Evolutionary conservation across 1,284 basidiomycete genomes (phyloP), one percentile per base, ranked within the genome.

Genomic region (Malassezia vespertilionis): DNA sequence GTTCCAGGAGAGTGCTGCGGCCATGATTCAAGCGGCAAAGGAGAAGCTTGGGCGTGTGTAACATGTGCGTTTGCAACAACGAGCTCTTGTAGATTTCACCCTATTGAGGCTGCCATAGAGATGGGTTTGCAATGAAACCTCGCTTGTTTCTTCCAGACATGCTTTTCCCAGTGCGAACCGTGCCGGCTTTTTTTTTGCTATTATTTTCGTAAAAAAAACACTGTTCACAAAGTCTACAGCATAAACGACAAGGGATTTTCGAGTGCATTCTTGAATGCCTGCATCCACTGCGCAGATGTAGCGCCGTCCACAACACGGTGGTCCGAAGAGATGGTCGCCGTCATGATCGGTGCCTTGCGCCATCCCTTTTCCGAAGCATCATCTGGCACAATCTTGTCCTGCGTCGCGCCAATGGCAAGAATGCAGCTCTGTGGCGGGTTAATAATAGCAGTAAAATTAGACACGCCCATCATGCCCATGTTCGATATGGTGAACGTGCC

Each of bases 401-500:
- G 78, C n/a, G 88, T 89, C 21, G 82, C 79, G 33, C 93, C 90
- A 58, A 97, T 81, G 45, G 93, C 93, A 49, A 99, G 82, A 69
- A 97, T 99, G 74, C 89, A 95, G 53, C 86, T 86, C 75, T 97
- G 93, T 28, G 93, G 93, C 15, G 86, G 81, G 79, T 99, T 99
- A 80, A 99, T 95, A 76, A 99, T 97, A 40, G 93, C 93, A 17
- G 90, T 96, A 74, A 99, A 99, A 75, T 93, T 82, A 48, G 81
- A 80, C 45, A 71, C 65, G 61, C 87, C 91, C 70, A 80, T 93
- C 93, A 97, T 97, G 75, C 93, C 93, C 60, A 99, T 79, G 76
- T 99, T 99, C 59, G 93, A 97, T 72, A 99, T 88, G 45, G 93
- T 97, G 77, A 99, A 97, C 10, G 88, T 85, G 46, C 93, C 93